These are phyloP conservation scores for Puccinia hordei DNA, from an alignment of 1,284 basidiomycete species.

Conservation along the genomic window DNA sequence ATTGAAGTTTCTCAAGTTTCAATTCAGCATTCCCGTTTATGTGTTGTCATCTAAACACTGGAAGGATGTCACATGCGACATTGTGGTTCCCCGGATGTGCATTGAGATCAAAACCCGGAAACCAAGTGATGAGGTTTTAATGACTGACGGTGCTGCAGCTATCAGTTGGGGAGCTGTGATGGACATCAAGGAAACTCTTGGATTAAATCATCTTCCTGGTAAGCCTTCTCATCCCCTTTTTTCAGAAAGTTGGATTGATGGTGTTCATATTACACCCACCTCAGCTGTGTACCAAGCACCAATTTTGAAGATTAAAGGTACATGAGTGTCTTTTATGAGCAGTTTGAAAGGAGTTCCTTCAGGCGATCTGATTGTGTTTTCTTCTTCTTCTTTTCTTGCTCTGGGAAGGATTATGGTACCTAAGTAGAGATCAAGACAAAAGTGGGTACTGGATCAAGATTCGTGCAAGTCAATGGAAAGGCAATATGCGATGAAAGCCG, in stretches of 20 bases:
- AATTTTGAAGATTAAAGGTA: slow-evolving; percentile 47
- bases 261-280: not conserved
- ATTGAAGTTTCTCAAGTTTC: not conserved
- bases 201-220: slow-evolving; percentile 34
- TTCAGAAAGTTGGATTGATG: not conserved
- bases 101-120: not conserved
- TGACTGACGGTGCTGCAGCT: slow-evolving; percentile 48
- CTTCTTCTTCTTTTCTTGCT: not conserved
- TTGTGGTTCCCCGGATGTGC: not conserved
- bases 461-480: slow-evolving; percentile 49
- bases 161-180: slow-evolving; percentile 37
- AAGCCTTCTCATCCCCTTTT: not conserved
- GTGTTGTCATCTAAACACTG: not conserved
- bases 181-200: slow-evolving; percentile 20
- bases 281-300: slow-evolving; percentile 47
- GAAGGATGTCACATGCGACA: not conserved
- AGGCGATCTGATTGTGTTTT: not conserved
- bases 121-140: not conserved
- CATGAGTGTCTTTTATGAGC: not conserved
- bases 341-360: not conserved
- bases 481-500: slow-evolving; percentile 13
- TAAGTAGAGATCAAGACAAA: slow-evolving; percentile 18
- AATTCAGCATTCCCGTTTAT: slow-evolving; percentile 14
- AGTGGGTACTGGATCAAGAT: slow-evolving; percentile 40
- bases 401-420: slow-evolving; percentile 38